A percentile compares a stretch with the other conserved stretches of the same genome.
Conservation (phyloP, 1,139 yeast genomes). For the Eremothecium gossypii region DNA sequence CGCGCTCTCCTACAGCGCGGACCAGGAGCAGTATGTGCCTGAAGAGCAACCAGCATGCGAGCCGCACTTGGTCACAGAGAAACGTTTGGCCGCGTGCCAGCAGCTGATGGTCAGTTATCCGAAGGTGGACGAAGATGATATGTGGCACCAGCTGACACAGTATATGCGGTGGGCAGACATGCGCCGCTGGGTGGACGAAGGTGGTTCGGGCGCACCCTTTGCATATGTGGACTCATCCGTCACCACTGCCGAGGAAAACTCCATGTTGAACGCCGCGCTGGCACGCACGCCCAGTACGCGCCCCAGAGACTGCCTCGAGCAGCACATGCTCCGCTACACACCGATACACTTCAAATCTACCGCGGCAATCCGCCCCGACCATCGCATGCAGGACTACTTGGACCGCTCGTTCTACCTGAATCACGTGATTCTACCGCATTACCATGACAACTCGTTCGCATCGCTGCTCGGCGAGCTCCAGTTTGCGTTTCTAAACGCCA, state of each 20-base stretch:
- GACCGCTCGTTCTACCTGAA: slow-evolving; percentile 39
- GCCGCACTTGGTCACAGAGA: slow-evolving; percentile 7
- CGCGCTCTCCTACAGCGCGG: slow-evolving; percentile 12
- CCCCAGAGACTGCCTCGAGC: slow-evolving; percentile 28
- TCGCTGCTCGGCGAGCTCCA: slow-evolving; percentile 36
- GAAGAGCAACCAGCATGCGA: slow-evolving; percentile 11
- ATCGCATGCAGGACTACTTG: slow-evolving; percentile 33
- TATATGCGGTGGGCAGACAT: slow-evolving; percentile 16
- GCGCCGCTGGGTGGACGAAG: slow-evolving; percentile 4
- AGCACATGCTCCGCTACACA: slow-evolving; percentile 30
- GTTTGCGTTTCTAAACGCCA: slow-evolving; percentile 31
- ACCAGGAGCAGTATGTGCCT: slow-evolving; percentile 13
- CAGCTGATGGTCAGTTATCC: slow-evolving; percentile 20
- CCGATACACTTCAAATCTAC: slow-evolving; percentile 31
- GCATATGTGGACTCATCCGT: slow-evolving; percentile 31
- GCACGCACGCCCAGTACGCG: slow-evolving; percentile 23
- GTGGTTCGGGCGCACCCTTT: neutral
- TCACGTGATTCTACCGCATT: slow-evolving; percentile 20
- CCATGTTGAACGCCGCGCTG: slow-evolving; percentile 28
- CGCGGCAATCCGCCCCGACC: slow-evolving; percentile 29
- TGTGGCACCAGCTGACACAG: slow-evolving; percentile 17
- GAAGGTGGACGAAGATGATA: slow-evolving; percentile 13
- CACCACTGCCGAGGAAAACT: slow-evolving; percentile 35
- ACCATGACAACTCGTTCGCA: slow-evolving; percentile 17
- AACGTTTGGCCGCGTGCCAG: slow-evolving; percentile 10